phyloP scores from a whole-genome alignment of 805 yeast genomes.

The Yamadazyma phyllophila region DNA sequence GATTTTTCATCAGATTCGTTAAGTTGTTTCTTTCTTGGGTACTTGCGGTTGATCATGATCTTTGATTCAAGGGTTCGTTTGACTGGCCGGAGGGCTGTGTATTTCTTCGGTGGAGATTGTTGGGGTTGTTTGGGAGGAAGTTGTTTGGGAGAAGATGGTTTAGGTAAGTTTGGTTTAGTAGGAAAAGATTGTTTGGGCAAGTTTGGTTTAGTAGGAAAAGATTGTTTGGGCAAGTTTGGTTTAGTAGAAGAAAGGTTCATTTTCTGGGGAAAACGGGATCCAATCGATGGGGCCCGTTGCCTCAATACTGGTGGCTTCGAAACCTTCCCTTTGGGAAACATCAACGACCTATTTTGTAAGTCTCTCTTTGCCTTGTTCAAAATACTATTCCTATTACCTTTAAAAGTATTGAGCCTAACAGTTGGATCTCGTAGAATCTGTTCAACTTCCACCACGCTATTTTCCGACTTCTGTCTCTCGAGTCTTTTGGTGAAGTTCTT shows the following conservation, averaged over 20 bases:
- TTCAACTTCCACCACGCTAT: conserved; percentile 35
- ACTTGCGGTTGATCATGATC: conserved; percentile 7
- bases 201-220: too few relatives aligned
- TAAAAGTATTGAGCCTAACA: conserved; percentile 13
- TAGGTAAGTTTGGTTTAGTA: too few relatives aligned
- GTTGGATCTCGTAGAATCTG: conserved; percentile 30
- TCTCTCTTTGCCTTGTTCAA: conserved; percentile 35
- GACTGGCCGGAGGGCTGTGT: not conserved
- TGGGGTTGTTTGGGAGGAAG: not conserved
- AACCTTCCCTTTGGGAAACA: conserved; percentile 20
- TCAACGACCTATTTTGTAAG: conserved; percentile 31
- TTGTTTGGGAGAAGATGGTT: not conserved
- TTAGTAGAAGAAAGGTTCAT: too few relatives aligned
- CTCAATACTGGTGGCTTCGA: not conserved
- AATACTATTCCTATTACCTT: conserved; percentile 21
- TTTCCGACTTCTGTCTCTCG: conserved; percentile 38
- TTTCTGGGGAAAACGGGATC: too few relatives aligned
- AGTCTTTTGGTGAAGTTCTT: conserved; percentile 41
- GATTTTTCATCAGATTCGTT: conserved; percentile 9
- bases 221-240: too few relatives aligned
- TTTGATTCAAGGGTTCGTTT: conserved; percentile 4
- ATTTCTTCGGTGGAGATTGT: not conserved
- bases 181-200: too few relatives aligned
- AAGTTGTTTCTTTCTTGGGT: conserved; percentile 4
- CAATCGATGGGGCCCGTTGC: too few relatives aligned